phyloP scores from a whole-genome alignment of 768 basidiomycete genomes.

The Tylopilus plumbeoviolaceoides region DNA sequence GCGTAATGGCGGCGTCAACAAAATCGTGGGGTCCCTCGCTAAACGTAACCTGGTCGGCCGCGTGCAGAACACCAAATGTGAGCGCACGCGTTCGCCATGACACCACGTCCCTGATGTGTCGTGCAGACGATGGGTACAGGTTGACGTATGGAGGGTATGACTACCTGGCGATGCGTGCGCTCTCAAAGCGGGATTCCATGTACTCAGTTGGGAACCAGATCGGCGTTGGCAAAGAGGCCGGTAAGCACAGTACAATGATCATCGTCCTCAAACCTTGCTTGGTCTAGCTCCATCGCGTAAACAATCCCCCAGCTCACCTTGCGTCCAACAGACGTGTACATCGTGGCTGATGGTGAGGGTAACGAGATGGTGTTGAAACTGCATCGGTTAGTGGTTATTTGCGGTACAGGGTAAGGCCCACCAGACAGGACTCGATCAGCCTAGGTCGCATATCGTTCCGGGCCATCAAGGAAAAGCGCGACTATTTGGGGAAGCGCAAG shows the following conservation, averaged over 20 bases:
- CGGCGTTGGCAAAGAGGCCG: conserved; percentile 97
- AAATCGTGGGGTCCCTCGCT: conserved; percentile 82
- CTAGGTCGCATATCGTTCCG: conserved; percentile 97
- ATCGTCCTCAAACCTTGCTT: not conserved
- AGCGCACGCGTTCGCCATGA: conserved; percentile 7
- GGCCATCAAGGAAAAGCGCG: conserved; percentile 92
- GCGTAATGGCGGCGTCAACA: conserved; percentile 90
- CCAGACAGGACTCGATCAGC: conserved; percentile 39
- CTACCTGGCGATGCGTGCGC: conserved; percentile 87
- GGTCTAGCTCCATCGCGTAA: not conserved
- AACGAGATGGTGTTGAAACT: conserved; percentile 89
- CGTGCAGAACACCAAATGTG: conserved; percentile 92
- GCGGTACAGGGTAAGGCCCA: not conserved
- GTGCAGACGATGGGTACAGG: conserved; percentile 90
- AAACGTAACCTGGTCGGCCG: conserved; percentile 88
- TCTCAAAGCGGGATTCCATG: conserved; percentile 87
- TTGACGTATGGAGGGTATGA: conserved; percentile 99
- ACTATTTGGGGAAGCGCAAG: conserved; percentile 93
- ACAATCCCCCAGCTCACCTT: conserved; percentile 3
- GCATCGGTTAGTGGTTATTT: conserved; percentile 58
- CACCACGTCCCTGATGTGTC: conserved; percentile 4
- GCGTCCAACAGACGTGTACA: conserved; percentile 61
- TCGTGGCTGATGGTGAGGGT: conserved; percentile 83
- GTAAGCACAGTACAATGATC: conserved; percentile 36
- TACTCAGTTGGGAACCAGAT: conserved; percentile 95